Conservation (phyloP, 1,284 basidiomycete species). For the Marasmius oreades region DNA sequence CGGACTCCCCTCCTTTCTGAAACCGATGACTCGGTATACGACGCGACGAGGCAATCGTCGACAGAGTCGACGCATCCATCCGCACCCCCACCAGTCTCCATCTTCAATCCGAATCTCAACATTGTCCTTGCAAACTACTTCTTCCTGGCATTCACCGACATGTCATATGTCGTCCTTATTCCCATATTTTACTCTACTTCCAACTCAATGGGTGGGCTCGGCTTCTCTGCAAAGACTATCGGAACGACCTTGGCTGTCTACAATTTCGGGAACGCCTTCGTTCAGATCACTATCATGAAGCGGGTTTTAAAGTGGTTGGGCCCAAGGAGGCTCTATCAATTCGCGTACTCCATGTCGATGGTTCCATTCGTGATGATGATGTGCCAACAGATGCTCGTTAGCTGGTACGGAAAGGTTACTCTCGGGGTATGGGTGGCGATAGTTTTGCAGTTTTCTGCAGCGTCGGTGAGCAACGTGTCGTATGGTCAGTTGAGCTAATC, state of each 20-base stretch:
- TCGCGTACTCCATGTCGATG: constrained; percentile 6
- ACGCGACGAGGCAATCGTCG: not conserved
- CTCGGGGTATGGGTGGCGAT: constrained; percentile 8
- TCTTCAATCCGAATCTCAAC: constrained; percentile 7
- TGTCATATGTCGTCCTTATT: constrained; percentile 23
- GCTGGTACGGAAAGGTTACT: constrained; percentile 1
- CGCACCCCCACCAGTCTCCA: constrained; percentile 24
- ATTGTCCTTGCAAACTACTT: constrained; percentile 20
- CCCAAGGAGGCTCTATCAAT: constrained; percentile 11
- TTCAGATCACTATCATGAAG: constrained; percentile 11
- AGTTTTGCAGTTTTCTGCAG: constrained; percentile 7
- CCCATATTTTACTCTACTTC: constrained; percentile 26
- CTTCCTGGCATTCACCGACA: constrained; percentile 27
- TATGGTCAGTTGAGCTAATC: constrained; percentile 8
- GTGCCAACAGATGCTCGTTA: constrained; percentile 4
- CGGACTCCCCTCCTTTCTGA: not conserved
- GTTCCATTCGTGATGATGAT: constrained; percentile 5
- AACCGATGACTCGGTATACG: not conserved
- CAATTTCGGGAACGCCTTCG: constrained; percentile 27
- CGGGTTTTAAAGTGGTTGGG: constrained; percentile 9
- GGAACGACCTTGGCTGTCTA: constrained; percentile 21
- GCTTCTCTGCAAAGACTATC: constrained; percentile 20
- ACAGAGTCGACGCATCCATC: constrained; percentile 22
- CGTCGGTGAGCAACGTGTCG: constrained; percentile 3
- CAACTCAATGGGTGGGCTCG: constrained; percentile 21